These are phyloP conservation scores for Passiflora organensis DNA, from an alignment of 345 rosid genomes.

Conservation along the genomic window DNA sequence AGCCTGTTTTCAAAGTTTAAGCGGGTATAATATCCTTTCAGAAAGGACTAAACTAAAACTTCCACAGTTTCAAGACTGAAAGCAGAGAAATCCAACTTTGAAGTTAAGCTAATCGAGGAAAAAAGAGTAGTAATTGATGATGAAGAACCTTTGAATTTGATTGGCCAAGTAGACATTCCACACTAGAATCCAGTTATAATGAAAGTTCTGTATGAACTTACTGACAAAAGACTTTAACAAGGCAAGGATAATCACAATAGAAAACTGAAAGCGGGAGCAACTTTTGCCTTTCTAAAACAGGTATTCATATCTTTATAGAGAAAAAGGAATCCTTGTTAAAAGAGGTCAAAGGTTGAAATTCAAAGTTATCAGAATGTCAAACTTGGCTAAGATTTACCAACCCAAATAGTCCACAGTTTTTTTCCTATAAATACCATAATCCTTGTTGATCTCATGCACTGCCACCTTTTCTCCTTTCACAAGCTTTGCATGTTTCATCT, in stretches of 20 bases:
- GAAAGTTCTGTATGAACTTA: background rate
- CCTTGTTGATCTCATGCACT: conserved; percentile 21
- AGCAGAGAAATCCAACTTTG: background rate
- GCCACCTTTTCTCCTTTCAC: conserved; percentile 14
- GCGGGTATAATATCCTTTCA: background rate
- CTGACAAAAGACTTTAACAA: background rate
- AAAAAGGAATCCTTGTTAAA: conserved; percentile 9
- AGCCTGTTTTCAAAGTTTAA: conserved; percentile 2
- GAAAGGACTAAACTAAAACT: background rate
- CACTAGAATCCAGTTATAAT: conserved; percentile 1
- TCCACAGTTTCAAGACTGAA: background rate
- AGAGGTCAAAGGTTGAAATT: conserved; percentile 10
- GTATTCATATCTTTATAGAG: conserved; percentile 15
- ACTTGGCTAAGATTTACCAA: conserved; percentile 19
- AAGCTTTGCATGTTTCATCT: conserved; percentile 3
- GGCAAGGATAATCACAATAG: conserved; percentile 8
- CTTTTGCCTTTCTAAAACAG: conserved; percentile 4
- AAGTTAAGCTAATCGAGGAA: too few species aligned
- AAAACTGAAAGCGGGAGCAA: conserved; percentile 13
- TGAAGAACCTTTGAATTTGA: conserved; percentile 6
- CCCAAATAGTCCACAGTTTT: conserved; percentile 5
- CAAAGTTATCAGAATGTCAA: conserved; percentile 24
- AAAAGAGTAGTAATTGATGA: background rate
- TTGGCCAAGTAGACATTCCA: conserved; percentile 4
- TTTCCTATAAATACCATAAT: conserved; percentile 40